Conservation (phyloP, 768 basidiomycete species). For the Tulasnella sp. region DNA sequence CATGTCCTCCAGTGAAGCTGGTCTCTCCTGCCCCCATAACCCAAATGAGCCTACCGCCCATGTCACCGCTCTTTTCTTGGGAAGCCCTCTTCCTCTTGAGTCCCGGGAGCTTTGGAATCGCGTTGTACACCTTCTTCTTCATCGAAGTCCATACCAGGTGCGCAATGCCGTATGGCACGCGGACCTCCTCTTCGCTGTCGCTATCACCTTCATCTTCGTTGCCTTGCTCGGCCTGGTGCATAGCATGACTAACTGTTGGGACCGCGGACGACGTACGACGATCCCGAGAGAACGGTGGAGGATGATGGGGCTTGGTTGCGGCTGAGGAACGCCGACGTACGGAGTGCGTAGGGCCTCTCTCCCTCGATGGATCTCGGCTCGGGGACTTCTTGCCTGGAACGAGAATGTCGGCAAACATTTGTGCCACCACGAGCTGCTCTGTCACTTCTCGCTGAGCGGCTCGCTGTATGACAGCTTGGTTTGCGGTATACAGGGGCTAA, state of each 20-base stretch:
- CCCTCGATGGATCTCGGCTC: background rate
- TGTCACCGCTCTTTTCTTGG: background rate
- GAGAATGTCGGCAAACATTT: slow-evolving; percentile 3
- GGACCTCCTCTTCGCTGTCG: background rate
- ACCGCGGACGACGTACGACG: background rate
- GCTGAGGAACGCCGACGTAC: background rate
- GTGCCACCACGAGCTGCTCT: slow-evolving; percentile 7
- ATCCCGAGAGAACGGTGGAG: background rate
- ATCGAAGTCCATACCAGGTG: background rate
- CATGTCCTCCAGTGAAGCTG: slow-evolving; percentile 7
- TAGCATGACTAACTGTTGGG: background rate
- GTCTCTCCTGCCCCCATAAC: slow-evolving; percentile 5
- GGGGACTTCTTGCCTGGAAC: background rate
- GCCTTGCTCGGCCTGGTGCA: background rate
- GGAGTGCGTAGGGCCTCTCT: background rate
- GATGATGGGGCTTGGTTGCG: background rate
- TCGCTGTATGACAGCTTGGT: slow-evolving; percentile 8
- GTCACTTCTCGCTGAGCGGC: slow-evolving; percentile 3
- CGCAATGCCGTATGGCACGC: background rate
- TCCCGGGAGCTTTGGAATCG: background rate
- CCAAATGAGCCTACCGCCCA: background rate
- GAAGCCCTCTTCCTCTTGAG: background rate
- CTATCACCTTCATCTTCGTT: background rate
- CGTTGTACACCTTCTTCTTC: background rate
- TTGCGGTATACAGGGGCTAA: background rate